Base-by-base conservation (phyloP, 176 grass and related monocot species). In the Ensete glaucum region DNA sequence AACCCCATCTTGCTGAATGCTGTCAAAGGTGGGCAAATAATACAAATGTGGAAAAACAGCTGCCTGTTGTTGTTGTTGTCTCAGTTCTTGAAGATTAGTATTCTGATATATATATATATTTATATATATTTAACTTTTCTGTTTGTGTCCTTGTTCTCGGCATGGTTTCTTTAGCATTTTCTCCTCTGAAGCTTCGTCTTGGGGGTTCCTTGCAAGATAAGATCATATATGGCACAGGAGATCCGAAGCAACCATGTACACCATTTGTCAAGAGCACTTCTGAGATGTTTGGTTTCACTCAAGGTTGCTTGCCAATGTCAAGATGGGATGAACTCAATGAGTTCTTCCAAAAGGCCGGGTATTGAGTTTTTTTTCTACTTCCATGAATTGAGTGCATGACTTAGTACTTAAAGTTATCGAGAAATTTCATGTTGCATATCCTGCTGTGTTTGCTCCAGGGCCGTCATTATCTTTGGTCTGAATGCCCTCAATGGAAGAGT, bases 301-400 rank as follows among this genome's bases (percentile, higher is more conserved):
- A 89, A 69, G 94, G 94, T 43, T 98, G 94, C 80, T 75, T 98
- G 49, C 86, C 88, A 0, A 62, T 98, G 94, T 57, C 77, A 63
- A 93, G 94, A 89, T 98, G 94, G 90, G 94, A 98, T n/a, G 90
- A 89, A 71, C 94, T 98, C 56, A 98, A 91, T 53, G 72, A 65
- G 1, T 93, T 98, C 86, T 93, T 98, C 80, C 54, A 78, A 25
- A 89, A 85, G 71, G 64, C 90, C 6, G 82, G 90, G 94, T 93
- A 98, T 11, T 13, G 11, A 52, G 11, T 17, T 53, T 21, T 11
- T 17, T 53, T 21, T 11, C 23, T 43, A 6, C 34, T 43, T 43
- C 34, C 34, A 43, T 43, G 34, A 43, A 43, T 43, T 43, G 34
- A 43, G 34, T 43, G 34, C 34, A 43, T 43, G 6, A 43, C 34